Conservation (phyloP, 805 yeast species). For the Tetrapisispora arboricola region DNA sequence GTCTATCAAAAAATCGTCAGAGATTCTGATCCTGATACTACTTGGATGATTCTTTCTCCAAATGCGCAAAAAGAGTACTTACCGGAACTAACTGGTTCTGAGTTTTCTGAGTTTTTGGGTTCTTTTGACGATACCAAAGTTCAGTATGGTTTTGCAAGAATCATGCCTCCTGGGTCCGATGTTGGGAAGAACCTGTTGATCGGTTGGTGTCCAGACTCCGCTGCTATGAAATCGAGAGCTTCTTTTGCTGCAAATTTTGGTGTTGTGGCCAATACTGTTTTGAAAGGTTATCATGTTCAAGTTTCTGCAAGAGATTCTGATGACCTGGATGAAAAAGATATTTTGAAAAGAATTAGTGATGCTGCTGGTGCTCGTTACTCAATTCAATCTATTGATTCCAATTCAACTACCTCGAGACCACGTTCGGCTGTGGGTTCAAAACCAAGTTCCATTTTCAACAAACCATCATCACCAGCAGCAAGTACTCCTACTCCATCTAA, state of each 20-base stretch:
- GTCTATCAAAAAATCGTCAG: constrained; percentile 71
- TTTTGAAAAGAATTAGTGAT: constrained; percentile 65
- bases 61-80: constrained; percentile 39
- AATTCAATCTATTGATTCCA: constrained; percentile 33
- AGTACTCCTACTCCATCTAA: constrained; percentile 14
- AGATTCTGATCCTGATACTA: constrained; percentile 50
- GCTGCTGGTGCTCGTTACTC: constrained; percentile 97
- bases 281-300: constrained; percentile 87
- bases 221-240: constrained; percentile 66
- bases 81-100: constrained; percentile 43
- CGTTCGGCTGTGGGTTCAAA: constrained; percentile 25
- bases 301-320: constrained; percentile 92
- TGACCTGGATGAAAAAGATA: constrained; percentile 72
- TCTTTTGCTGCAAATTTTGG: constrained; percentile 72
- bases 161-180: constrained; percentile 84
- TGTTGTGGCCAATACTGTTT: constrained; percentile 50
- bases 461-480: constrained; percentile 15
- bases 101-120: constrained; percentile 65
- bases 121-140: constrained; percentile 80
- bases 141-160: constrained; percentile 83
- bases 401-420: constrained; percentile 24
- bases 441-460: constrained; percentile 8
- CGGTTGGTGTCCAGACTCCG: constrained; percentile 97
- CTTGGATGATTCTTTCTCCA: constrained; percentile 78
- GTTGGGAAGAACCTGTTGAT: constrained; percentile 73